phyloP scores from a whole-genome alignment of 176 grass and related monocot species.

The Poa annua region DNA sequence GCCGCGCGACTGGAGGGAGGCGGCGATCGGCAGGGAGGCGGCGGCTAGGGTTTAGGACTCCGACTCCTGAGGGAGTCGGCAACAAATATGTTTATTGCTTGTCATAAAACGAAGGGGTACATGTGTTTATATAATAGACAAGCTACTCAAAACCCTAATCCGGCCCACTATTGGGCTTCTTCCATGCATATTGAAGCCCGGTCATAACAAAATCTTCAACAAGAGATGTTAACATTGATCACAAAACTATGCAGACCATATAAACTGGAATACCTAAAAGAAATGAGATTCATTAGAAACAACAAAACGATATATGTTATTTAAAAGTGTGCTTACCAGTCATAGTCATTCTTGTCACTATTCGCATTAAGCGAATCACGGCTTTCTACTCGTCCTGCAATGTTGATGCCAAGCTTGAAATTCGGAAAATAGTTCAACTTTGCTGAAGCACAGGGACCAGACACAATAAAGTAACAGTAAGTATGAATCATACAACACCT shows the following conservation, averaged over 20 bases:
- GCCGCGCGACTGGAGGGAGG: no score
- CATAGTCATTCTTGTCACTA: conserved; percentile 90
- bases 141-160: no score
- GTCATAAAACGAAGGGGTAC: no score
- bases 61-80: no score
- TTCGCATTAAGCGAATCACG: conserved; percentile 76
- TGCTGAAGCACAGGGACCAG: conserved; percentile 45
- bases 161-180: no score
- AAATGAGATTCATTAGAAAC: conserved; percentile 16
- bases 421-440: conserved; percentile 78
- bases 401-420: conserved; percentile 65
- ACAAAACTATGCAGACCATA: not conserved
- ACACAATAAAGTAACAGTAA: conserved; percentile 22
- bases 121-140: no score
- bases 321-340: conserved; percentile 67
- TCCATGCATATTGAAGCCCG: no score
- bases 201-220: no score
- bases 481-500: not conserved
- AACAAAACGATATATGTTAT: conserved; percentile 17
- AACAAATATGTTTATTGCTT: no score
- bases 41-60: no score
- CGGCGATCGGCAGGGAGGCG: no score
- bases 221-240: conserved; percentile 17
- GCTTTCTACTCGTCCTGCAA: conserved; percentile 65
- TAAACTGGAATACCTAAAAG: conserved; percentile 7